phyloP scores from a whole-genome alignment of 2,329 filamentous ascomycete species.

The Microcera coccophila region DNA sequence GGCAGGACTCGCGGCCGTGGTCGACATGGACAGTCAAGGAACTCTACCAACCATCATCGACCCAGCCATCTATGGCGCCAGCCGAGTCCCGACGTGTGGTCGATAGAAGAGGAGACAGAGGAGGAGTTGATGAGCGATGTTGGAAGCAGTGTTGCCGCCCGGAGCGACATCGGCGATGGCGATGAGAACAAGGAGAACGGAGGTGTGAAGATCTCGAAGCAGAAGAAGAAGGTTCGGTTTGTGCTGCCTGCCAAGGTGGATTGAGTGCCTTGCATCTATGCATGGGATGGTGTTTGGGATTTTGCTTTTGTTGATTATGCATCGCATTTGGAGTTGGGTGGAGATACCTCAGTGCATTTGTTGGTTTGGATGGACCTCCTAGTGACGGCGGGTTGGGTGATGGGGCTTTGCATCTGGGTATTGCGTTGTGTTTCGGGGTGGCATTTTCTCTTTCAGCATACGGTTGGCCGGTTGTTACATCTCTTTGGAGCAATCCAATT shows the following conservation, averaged over 20 bases:
- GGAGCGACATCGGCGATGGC: conserved; percentile 31
- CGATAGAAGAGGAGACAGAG: conserved; percentile 57
- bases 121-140: conserved; percentile 47
- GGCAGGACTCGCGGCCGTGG: conserved; percentile 31
- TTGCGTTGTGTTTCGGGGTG: conserved; percentile 4
- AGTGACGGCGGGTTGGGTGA: not conserved
- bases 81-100: conserved; percentile 58
- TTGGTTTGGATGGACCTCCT: not conserved
- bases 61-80: conserved; percentile 50
- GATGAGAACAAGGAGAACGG: conserved; percentile 16
- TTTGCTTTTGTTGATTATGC: conserved; percentile 6
- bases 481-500: conserved; percentile 12
- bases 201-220: conserved; percentile 42
- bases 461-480: conserved; percentile 5
- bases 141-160: conserved; percentile 29
- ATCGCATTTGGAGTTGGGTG: conserved; percentile 11
- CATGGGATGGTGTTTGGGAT: conserved; percentile 23
- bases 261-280: conserved; percentile 9
- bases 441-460: conserved; percentile 6
- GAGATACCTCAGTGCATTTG: not conserved
- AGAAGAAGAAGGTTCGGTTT: conserved; percentile 55
- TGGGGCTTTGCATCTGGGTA: conserved; percentile 2
- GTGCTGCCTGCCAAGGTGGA: conserved; percentile 44
- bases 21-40: conserved; percentile 26
- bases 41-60: conserved; percentile 29